Base-by-base conservation (phyloP, 495 filamentous ascomycete species). In the Neurospora hispaniola region DNA sequence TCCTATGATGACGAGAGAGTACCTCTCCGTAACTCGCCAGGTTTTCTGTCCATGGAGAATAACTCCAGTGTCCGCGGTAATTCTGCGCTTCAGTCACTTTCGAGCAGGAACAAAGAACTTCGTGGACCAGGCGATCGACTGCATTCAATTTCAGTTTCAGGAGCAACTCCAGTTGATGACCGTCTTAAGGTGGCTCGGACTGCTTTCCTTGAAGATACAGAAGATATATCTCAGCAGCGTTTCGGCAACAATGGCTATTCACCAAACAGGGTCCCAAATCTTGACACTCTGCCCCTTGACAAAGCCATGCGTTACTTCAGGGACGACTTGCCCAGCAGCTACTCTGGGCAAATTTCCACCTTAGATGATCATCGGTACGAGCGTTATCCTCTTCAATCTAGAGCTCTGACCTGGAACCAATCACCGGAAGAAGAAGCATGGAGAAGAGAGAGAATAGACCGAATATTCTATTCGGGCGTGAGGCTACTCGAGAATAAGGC, bases 391-490 rank as follows among this genome's bases (percentile, higher is more conserved):
- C 14, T 42, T 7, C 39, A 66, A 66, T 16, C 54, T 9, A 18
- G 27, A 66, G 54, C 12, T 66, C 27, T 14, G 27, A 18, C 27
- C 27, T 66, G 23, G 54, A 66, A 66, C 54, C 54, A 27, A 38
- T 66, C 54, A 38, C 27, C 27, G 3, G 54, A 66, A 66, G 54
- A 66, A 66, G 23, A 66, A 35, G 54, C 54, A 38, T 27, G 54
- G 54, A 66, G 54, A 66, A 27, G 12, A 31, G 70, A 18, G n/a
- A 69, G 74, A 23, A 54, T 81, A 59, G 70, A 82, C 70, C 71
- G 59, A 31, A 74, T 70, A 18, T 84, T 83, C 71, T 84, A 84
- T 69, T 73, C 75, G 4, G 80, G 80, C 54, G 44, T 78, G 39
- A 74, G 74, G 11, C 72, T 80, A n/a, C 75, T 74, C 23, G 78